Conservation (phyloP, 352 stramenopile species). For the Saprolegnia parasitica region DNA sequence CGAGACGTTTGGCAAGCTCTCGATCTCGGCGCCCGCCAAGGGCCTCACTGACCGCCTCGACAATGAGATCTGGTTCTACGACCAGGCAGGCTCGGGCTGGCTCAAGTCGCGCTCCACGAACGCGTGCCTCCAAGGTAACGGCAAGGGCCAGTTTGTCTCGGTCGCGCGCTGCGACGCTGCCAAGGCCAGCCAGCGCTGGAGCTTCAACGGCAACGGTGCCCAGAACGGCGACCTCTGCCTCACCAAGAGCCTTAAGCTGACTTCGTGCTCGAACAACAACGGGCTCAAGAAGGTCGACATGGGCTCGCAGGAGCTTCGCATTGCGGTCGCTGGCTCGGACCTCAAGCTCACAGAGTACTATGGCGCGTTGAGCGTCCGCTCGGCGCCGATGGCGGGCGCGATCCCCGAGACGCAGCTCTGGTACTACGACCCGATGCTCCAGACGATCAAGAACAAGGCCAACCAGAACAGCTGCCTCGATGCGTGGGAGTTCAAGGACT, state of each 20-base stretch:
- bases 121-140: constrained; percentile 9
- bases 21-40: constrained; percentile 10
- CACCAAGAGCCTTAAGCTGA: constrained; percentile 2
- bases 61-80: constrained; percentile 32
- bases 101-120: constrained; percentile 19
- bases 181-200: constrained; percentile 23
- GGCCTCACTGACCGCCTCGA: constrained; percentile 30
- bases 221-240: neutral
- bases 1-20: constrained; percentile 8
- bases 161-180: constrained; percentile 45
- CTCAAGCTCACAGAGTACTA: constrained; percentile 46
- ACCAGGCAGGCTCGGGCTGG: constrained; percentile 16
- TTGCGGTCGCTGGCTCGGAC: constrained; percentile 33
- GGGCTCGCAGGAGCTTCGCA: constrained; percentile 34
- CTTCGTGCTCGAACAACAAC: neutral
- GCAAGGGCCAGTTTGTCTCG: constrained; percentile 36
- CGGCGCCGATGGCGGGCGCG: constrained; percentile 42
- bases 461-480: constrained; percentile 58
- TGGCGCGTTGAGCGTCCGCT: constrained; percentile 35
- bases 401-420: constrained; percentile 54
- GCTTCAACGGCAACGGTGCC: constrained; percentile 5
- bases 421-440: constrained; percentile 52
- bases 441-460: constrained; percentile 58
- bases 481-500: constrained; percentile 47
- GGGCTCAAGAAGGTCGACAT: constrained; percentile 32